These are phyloP conservation scores for Quercus phellos DNA, from an alignment of 331 rosid species.

Conservation along the genomic window DNA sequence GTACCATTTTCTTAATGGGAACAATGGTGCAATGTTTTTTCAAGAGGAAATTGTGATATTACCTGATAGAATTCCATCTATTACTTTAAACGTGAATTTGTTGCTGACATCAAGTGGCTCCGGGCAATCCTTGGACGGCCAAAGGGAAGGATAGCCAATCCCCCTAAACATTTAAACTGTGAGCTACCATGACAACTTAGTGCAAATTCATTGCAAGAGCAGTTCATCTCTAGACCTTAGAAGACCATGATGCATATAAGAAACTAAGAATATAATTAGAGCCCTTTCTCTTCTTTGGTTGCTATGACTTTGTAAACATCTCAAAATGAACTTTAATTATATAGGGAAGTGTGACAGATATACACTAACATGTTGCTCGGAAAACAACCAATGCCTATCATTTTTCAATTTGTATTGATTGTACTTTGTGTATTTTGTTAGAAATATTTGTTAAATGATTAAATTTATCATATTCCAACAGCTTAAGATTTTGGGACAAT, in stretches of 20 bases:
- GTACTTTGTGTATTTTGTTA: background rate
- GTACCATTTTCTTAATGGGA: background rate
- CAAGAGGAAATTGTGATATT: background rate
- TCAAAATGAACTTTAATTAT: background rate
- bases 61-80: constrained; percentile 40
- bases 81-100: constrained; percentile 31
- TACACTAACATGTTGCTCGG: background rate
- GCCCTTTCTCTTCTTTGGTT: background rate
- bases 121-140: constrained; percentile 40
- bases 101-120: constrained; percentile 47
- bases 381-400: background rate
- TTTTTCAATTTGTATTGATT: background rate
- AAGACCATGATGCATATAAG: background rate
- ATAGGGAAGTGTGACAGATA: background rate
- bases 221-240: background rate
- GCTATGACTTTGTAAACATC: background rate
- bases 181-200: constrained; percentile 6
- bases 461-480: too few species aligned
- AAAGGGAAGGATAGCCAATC: constrained; percentile 35
- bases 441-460: too few species aligned
- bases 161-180: constrained; percentile 28
- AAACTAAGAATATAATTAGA: background rate
- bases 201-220: background rate
- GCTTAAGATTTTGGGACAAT: too few species aligned
- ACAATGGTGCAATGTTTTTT: background rate